phyloP scores from a whole-genome alignment of 2,329 filamentous ascomycete genomes.

The Emmonsiellopsis sp. region DNA sequence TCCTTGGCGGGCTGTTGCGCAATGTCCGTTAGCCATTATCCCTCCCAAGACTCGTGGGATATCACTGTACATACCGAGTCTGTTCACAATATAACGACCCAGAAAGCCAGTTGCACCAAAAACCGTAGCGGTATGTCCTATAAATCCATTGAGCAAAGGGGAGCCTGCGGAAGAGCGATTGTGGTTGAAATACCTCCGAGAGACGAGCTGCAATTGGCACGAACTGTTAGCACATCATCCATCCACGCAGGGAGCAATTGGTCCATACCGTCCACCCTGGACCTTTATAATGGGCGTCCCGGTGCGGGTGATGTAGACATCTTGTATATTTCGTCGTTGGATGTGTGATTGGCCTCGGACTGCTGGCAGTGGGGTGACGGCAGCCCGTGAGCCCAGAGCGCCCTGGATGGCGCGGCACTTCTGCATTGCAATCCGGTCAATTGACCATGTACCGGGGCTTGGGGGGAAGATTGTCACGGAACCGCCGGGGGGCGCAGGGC shows the following conservation, averaged over 20 bases:
- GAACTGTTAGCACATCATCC: conserved; percentile 15
- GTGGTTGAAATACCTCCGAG: conserved; percentile 59
- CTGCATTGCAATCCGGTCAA: conserved; percentile 32
- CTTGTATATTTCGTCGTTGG: conserved; percentile 51
- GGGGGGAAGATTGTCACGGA: conserved; percentile 13
- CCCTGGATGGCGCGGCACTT: conserved; percentile 35
- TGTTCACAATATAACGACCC: conserved; percentile 94
- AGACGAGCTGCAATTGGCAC: conserved; percentile 52
- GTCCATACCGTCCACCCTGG: conserved; percentile 74
- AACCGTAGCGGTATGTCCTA: conserved; percentile 91
- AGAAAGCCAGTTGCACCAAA: conserved; percentile 96
- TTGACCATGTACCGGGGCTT: conserved; percentile 17
- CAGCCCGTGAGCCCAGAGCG: conserved; percentile 29
- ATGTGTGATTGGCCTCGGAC: conserved; percentile 28
- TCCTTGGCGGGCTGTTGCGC: conserved; percentile 67
- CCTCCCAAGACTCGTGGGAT: background rate
- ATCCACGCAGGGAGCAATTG: conserved; percentile 6
- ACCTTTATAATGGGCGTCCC: conserved; percentile 89
- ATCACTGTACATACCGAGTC: conserved; percentile 55
- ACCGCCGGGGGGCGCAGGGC: background rate
- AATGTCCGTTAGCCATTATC: conserved; percentile 24
- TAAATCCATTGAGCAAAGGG: conserved; percentile 20
- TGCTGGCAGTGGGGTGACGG: conserved; percentile 22
- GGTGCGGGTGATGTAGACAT: conserved; percentile 87
- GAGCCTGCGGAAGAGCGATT: conserved; percentile 12